Conservation (phyloP, 352 stramenopile species). For the Globisporangium uncinulatum region DNA sequence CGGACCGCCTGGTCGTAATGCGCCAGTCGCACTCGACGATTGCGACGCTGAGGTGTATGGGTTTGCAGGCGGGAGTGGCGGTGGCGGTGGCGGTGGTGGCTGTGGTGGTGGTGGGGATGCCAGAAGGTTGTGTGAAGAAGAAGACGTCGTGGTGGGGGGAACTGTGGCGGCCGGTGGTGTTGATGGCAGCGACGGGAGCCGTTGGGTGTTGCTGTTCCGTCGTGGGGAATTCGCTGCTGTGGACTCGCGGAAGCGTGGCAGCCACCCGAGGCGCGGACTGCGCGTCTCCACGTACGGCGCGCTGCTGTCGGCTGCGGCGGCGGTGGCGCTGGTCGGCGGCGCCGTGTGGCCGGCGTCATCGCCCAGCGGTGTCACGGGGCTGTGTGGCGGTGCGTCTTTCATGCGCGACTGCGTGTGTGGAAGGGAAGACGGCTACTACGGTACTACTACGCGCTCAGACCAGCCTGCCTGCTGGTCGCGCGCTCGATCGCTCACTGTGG, state of each 20-base stretch:
- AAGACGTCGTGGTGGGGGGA: background rate
- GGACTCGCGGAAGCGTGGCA: conserved; percentile 9
- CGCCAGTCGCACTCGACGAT: conserved; percentile 5
- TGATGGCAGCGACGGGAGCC: background rate
- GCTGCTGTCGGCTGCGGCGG: background rate
- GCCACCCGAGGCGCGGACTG: conserved; percentile 5
- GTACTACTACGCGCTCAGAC: too few relatives aligned
- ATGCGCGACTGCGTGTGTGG: background rate
- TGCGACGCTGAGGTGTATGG: background rate
- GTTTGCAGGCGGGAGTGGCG: background rate
- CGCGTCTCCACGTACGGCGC: conserved; percentile 6
- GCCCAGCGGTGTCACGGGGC: conserved; percentile 9
- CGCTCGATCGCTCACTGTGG: too few relatives aligned
- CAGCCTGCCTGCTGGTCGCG: too few relatives aligned
- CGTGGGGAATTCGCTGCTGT: background rate
- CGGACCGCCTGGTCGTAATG: conserved; percentile 16
- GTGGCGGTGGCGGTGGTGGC: background rate
- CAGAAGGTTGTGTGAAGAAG: background rate
- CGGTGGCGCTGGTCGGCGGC: background rate
- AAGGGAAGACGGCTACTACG: background rate
- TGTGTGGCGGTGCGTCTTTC: conserved; percentile 7
- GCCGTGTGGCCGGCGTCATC: conserved; percentile 1
- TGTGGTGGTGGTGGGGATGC: background rate
- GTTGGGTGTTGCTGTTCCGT: background rate
- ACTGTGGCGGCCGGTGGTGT: background rate